Conservation (phyloP, 2,329 filamentous ascomycete species). For the Lizonia empirigonia region DNA sequence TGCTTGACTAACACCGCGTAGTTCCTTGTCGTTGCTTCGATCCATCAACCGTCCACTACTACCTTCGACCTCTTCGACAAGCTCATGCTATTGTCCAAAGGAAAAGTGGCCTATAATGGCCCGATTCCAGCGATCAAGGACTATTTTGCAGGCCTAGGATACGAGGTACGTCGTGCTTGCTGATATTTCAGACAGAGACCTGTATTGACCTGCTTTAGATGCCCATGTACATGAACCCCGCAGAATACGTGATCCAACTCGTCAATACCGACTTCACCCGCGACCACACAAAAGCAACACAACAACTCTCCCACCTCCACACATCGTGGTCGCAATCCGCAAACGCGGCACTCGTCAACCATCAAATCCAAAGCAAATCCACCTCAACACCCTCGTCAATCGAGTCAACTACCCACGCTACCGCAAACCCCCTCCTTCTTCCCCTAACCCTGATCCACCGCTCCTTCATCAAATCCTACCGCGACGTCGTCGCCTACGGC, state of each 20-base stretch:
- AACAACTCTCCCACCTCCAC: constrained; percentile 61
- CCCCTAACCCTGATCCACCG: constrained; percentile 73
- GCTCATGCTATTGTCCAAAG: constrained; percentile 72
- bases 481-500: constrained; percentile 82
- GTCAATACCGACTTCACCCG: constrained; percentile 76
- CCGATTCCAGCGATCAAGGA: constrained; percentile 60
- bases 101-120: constrained; percentile 76
- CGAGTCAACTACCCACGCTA: not conserved
- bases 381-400: not conserved
- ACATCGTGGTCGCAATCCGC: constrained; percentile 61
- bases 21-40: constrained; percentile 80
- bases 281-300: constrained; percentile 55
- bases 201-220: constrained; percentile 52
- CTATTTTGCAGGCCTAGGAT: constrained; percentile 68
- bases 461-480: constrained; percentile 81
- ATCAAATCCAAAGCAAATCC: constrained; percentile 32
- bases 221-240: constrained; percentile 75
- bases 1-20: constrained; percentile 8
- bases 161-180: constrained; percentile 30
- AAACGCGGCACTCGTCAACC: constrained; percentile 35
- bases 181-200: not conserved
- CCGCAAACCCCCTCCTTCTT: constrained; percentile 57
- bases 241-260: constrained; percentile 78
- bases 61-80: constrained; percentile 84
- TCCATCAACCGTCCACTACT: constrained; percentile 82